These are phyloP conservation scores for Boletus vinaceobasis DNA, from an alignment of 768 basidiomycete species.

Conservation along the genomic window DNA sequence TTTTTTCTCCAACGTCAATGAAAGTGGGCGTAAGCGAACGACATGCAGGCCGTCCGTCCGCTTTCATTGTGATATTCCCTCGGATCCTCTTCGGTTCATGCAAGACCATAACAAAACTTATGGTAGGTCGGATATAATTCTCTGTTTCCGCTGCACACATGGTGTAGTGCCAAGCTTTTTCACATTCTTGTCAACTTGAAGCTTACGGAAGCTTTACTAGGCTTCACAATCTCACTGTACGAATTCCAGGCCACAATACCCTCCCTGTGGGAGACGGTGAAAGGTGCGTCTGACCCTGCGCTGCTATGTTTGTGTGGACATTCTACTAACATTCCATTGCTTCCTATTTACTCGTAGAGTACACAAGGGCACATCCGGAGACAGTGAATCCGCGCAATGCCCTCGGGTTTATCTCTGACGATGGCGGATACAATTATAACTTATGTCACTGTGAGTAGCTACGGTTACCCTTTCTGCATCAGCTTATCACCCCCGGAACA, in stretches of 20 bases:
- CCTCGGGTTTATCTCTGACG: slow-evolving; percentile 60
- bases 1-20: slow-evolving; percentile 31
- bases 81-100: slow-evolving; percentile 56
- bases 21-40: slow-evolving; percentile 22
- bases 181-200: neutral
- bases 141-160: neutral
- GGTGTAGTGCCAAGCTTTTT: neutral
- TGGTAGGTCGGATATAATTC: slow-evolving; percentile 28
- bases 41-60: slow-evolving; percentile 44
- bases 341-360: slow-evolving; percentile 22
- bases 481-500: neutral
- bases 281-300: slow-evolving; percentile 40
- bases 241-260: slow-evolving; percentile 65
- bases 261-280: slow-evolving; percentile 60
- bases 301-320: slow-evolving; percentile 33
- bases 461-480: neutral
- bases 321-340: slow-evolving; percentile 23
- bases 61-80: slow-evolving; percentile 51
- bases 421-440: slow-evolving; percentile 61
- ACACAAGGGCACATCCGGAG: slow-evolving; percentile 39
- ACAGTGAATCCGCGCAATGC: slow-evolving; percentile 52
- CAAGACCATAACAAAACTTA: slow-evolving; percentile 52
- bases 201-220: slow-evolving; percentile 22
- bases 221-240: slow-evolving; percentile 59
- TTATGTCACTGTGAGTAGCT: slow-evolving; percentile 55